Evolutionary conservation across 345 rosid genomes (phyloP).

Genomic region (Eucalyptus pauciflora): DNA sequence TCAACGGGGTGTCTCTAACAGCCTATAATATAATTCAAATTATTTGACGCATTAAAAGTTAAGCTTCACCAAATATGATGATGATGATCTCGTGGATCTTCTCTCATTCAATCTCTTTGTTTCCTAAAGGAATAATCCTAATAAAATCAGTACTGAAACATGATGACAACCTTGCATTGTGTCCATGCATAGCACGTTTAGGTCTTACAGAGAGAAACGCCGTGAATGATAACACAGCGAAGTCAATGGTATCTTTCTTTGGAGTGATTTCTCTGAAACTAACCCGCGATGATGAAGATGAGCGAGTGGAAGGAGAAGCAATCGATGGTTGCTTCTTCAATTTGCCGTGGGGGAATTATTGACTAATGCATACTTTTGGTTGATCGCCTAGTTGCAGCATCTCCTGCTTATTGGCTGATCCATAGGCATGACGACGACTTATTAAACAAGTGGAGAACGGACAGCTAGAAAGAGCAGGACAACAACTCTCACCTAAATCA

Average conservation of each 20-base stretch:
- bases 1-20: not conserved
- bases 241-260: not conserved
- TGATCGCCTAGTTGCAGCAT: not conserved
- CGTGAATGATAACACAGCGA: not conserved
- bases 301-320: not conserved
- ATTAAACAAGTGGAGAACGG: not conserved
- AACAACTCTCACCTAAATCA: constrained; percentile 2
- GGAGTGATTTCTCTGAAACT: not conserved
- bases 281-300: not conserved
- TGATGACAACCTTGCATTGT: not conserved
- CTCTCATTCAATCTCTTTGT: not conserved
- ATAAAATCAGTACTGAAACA: not conserved
- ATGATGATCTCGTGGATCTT: not conserved
- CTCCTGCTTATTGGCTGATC: not conserved
- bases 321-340: not conserved
- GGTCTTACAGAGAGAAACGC: not conserved
- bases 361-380: not conserved
- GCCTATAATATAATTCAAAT: not conserved
- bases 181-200: not conserved
- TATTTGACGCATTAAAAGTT: not conserved
- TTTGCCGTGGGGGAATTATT: not conserved
- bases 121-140: not conserved
- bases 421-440: not conserved
- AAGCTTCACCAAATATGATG: not conserved
- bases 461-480: not conserved